phyloP scores from a whole-genome alignment of 306 rosid genomes.

The Neltuma alba region DNA sequence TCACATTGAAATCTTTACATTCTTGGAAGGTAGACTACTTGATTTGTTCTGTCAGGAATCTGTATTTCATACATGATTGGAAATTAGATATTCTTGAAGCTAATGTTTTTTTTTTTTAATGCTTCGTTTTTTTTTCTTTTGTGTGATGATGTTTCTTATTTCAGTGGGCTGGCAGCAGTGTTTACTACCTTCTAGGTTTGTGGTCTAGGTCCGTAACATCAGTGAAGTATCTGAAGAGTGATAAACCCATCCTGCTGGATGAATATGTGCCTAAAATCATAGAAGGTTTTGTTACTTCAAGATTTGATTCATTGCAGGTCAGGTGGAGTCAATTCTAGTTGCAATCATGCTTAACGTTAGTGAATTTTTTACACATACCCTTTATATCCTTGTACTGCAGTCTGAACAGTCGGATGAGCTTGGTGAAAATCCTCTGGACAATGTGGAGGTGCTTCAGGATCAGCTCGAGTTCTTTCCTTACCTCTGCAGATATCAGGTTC shows the following conservation, averaged over 20 bases:
- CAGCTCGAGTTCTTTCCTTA: conserved; percentile 54
- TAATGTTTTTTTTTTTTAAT: neutral
- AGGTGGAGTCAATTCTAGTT: conserved; percentile 20
- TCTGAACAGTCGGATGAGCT: conserved; percentile 49
- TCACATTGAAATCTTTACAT: conserved; percentile 90
- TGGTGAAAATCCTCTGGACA: conserved; percentile 53
- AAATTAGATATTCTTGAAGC: conserved; percentile 3
- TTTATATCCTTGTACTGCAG: conserved; percentile 32
- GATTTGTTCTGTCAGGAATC: neutral
- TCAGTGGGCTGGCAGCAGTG: conserved; percentile 61
- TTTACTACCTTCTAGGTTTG: conserved; percentile 52
- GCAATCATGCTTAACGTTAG: neutral
- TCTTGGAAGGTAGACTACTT: conserved; percentile 83
- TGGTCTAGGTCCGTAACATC: conserved; percentile 51
- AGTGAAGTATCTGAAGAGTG: conserved; percentile 47
- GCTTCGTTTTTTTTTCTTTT: neutral
- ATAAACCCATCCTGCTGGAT: conserved; percentile 49
- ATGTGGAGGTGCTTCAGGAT: conserved; percentile 52
- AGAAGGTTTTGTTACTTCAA: conserved; percentile 52
- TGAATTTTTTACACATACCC: conserved; percentile 9
- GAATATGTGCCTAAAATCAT: conserved; percentile 54
- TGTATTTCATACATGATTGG: conserved; percentile 5
- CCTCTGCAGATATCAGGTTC: conserved; percentile 57
- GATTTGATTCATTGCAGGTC: conserved; percentile 55
- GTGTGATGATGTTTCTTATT: conserved; percentile 27